Conservation (phyloP, 2,329 filamentous ascomycete species). For the Blumeria hordei region DNA sequence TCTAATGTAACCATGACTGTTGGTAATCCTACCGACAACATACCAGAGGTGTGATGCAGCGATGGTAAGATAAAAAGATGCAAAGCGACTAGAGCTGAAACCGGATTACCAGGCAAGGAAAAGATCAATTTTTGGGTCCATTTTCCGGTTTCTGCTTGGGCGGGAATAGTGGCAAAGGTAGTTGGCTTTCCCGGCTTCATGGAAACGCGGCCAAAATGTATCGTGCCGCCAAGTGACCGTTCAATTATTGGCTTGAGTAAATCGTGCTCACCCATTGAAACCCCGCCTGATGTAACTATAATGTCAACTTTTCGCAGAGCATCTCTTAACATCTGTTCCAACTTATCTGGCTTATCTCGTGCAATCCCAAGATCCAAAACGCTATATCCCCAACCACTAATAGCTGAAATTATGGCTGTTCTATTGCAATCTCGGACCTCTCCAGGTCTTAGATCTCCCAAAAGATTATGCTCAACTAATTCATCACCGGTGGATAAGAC, state of each 20-base stretch:
- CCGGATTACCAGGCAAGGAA: constrained; percentile 80
- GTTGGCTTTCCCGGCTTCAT: constrained; percentile 99
- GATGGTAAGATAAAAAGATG: constrained; percentile 84
- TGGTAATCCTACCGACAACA: too few relatives aligned
- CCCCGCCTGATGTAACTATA: constrained; percentile 77
- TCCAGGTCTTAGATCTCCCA: constrained; percentile 40
- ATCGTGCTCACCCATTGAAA: constrained; percentile 95
- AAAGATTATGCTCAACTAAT: constrained; percentile 50
- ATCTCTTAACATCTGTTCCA: constrained; percentile 55
- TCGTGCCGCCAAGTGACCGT: constrained; percentile 65
- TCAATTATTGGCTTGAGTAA: constrained; percentile 92
- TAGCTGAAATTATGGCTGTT: constrained; percentile 61
- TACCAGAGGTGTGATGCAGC: constrained; percentile 3
- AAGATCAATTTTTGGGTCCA: constrained; percentile 52
- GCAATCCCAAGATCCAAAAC: constrained; percentile 73
- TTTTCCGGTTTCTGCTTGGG: constrained; percentile 32
- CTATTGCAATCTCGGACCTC: constrained; percentile 90
- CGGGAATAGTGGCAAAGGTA: constrained; percentile 74
- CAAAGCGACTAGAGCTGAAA: constrained; percentile 76
- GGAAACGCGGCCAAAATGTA: constrained; percentile 83
- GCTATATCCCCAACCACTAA: constrained; percentile 49
- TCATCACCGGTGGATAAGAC: constrained; percentile 90
- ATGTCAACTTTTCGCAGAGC: constrained; percentile 55
- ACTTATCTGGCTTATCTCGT: constrained; percentile 41
- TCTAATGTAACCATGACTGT: too few relatives aligned